A percentile compares a stretch with the other conserved stretches of the same genome.
Conservation (phyloP, 2,329 filamentous ascomycete species). For the Cordyceps cateniannulata region DNA sequence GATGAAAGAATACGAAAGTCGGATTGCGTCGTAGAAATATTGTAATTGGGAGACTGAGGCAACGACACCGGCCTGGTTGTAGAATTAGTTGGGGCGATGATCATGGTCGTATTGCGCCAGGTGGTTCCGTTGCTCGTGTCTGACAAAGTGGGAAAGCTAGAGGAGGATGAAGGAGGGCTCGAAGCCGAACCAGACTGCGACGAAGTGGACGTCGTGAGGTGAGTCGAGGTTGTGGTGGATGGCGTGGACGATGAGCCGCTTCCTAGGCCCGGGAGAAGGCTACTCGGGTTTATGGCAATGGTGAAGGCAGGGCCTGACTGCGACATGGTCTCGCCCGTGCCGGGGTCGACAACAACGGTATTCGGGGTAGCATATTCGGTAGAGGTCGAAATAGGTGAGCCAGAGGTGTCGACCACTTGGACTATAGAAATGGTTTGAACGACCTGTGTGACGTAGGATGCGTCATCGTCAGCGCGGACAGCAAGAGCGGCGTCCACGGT, state of each 20-base stretch:
- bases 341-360: slow-evolving; percentile 31
- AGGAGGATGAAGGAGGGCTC: background rate
- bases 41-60: background rate
- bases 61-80: background rate
- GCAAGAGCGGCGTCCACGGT: slow-evolving; percentile 14
- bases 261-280: background rate
- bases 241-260: slow-evolving; percentile 1
- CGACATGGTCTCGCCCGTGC: slow-evolving; percentile 31
- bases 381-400: slow-evolving; percentile 36
- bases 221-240: slow-evolving; percentile 12
- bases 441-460: slow-evolving; percentile 36
- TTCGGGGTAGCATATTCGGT: slow-evolving; percentile 35
- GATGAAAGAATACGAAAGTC: background rate
- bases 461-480: background rate
- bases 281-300: slow-evolving; percentile 4
- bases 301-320: slow-evolving; percentile 22
- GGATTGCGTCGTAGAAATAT: background rate
- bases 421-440: slow-evolving; percentile 51
- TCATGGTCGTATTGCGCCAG: slow-evolving; percentile 1
- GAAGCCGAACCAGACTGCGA: background rate
- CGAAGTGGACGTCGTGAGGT: slow-evolving; percentile 13
- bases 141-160: slow-evolving; percentile 7
- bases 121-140: slow-evolving; percentile 10
- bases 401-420: slow-evolving; percentile 43
- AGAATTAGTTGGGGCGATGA: background rate